Conservation (phyloP, 2,329 filamentous ascomycete species). For the Neocatenulostroma microsporum region DNA sequence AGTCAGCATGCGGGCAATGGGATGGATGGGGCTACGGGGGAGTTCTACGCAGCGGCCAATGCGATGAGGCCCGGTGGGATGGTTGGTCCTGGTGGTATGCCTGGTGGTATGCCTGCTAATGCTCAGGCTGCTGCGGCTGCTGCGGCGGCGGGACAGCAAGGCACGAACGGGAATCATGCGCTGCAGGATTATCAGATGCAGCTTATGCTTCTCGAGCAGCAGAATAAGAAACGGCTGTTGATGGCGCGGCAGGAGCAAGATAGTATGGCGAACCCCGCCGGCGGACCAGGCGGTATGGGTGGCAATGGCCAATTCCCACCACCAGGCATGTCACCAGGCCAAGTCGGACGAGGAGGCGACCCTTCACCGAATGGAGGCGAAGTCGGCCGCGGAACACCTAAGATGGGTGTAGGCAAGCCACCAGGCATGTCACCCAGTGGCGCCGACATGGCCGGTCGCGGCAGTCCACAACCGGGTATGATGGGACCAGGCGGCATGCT, state of each 20-base stretch:
- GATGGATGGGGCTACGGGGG: slow-evolving; percentile 64
- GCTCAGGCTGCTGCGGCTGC: slow-evolving; percentile 19
- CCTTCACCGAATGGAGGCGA: slow-evolving; percentile 71
- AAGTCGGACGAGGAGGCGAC: slow-evolving; percentile 56
- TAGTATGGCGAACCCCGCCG: slow-evolving; percentile 48
- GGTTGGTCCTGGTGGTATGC: not conserved
- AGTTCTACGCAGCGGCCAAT: slow-evolving; percentile 23
- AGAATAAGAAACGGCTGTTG: slow-evolving; percentile 78
- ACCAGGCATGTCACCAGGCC: slow-evolving; percentile 54
- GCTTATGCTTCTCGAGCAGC: slow-evolving; percentile 76
- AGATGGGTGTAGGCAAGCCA: slow-evolving; percentile 59
- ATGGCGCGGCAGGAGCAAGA: slow-evolving; percentile 79
- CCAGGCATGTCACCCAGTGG: slow-evolving; percentile 60
- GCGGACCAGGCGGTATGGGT: slow-evolving; percentile 34
- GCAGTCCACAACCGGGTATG: slow-evolving; percentile 55
- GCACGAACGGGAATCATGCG: slow-evolving; percentile 63
- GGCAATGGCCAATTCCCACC: slow-evolving; percentile 21
- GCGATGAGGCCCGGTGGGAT: slow-evolving; percentile 26
- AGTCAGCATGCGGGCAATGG: slow-evolving; percentile 24
- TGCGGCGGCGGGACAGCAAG: slow-evolving; percentile 26
- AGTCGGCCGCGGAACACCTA: slow-evolving; percentile 69
- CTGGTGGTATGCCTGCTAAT: slow-evolving; percentile 34
- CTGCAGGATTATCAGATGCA: slow-evolving; percentile 87
- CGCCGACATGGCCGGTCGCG: slow-evolving; percentile 55
- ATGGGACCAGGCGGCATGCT: slow-evolving; percentile 42